A percentile compares a stretch with the other conserved stretches of the same genome.
Conservation (phyloP, 345 rosid species). For the Diplotaxis tenuifolia region DNA sequence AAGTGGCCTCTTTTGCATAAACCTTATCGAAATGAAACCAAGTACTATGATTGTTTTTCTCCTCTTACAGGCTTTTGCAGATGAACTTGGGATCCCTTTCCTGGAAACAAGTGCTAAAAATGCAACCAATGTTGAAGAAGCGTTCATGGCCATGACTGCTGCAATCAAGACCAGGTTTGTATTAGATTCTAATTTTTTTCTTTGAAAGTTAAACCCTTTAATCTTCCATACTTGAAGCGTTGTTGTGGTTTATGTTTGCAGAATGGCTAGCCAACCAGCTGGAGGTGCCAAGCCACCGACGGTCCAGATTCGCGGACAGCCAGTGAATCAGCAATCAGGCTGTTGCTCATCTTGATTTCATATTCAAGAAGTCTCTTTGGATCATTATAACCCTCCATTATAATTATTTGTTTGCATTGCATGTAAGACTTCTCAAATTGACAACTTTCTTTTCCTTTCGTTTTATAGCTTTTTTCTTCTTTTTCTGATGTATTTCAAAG, state of each 20-base stretch:
- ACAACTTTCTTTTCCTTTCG: background rate
- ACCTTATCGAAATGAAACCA: background rate
- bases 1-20: background rate
- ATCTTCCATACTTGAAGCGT: background rate
- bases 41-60: background rate
- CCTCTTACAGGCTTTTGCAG: conserved; percentile 58
- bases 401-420: conserved; percentile 29
- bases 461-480: conserved; percentile 4
- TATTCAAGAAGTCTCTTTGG: conserved; percentile 1
- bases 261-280: conserved; percentile 77
- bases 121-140: conserved; percentile 71
- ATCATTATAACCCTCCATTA: conserved; percentile 13
- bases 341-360: conserved; percentile 65
- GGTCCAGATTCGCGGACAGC: conserved; percentile 73
- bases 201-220: background rate
- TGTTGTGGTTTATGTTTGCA: conserved; percentile 14
- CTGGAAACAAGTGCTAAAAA: conserved; percentile 80
- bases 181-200: background rate
- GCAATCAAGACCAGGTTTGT: conserved; percentile 61
- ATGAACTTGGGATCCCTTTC: conserved; percentile 78
- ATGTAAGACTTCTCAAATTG: conserved; percentile 24
- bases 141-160: conserved; percentile 85
- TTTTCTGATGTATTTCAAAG: background rate
- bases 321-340: conserved; percentile 70
- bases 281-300: conserved; percentile 66